A percentile compares a stretch with the other conserved stretches of the same genome.
Conservation (phyloP, 2,329 filamentous ascomycete genomes). For the Myriangium duriaei region DNA sequence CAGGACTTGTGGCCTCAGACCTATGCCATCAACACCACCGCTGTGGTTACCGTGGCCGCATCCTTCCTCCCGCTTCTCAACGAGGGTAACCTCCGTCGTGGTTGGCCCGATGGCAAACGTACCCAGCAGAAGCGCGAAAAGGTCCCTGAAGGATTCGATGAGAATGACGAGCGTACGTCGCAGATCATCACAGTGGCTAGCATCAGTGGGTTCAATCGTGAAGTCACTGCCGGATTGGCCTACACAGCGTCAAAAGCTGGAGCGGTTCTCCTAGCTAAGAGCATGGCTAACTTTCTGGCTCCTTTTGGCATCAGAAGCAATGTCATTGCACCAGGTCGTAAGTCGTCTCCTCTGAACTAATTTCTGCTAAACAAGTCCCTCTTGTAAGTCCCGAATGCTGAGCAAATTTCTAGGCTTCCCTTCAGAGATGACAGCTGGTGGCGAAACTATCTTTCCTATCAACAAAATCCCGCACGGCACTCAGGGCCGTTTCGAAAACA, state of each 20-base stretch:
- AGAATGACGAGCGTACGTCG: slow-evolving; percentile 27
- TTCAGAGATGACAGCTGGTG: slow-evolving; percentile 32
- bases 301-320: slow-evolving; percentile 36
- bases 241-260: slow-evolving; percentile 35
- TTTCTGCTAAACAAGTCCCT: background rate
- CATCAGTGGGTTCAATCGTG: slow-evolving; percentile 28
- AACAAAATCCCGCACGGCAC: slow-evolving; percentile 26
- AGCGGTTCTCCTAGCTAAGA: slow-evolving; percentile 34
- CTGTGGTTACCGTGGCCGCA: slow-evolving; percentile 32
- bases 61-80: slow-evolving; percentile 35
- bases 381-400: background rate
- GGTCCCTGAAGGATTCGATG: slow-evolving; percentile 16
- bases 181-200: slow-evolving; percentile 35
- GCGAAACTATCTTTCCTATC: slow-evolving; percentile 21
- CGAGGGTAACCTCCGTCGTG: slow-evolving; percentile 31
- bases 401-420: slow-evolving; percentile 21
- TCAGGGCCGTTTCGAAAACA: slow-evolving; percentile 29
- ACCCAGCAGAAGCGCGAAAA: slow-evolving; percentile 15
- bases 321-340: slow-evolving; percentile 32
- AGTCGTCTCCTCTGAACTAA: slow-evolving; percentile 11
- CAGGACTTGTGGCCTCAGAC: slow-evolving; percentile 24
- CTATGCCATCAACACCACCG: slow-evolving; percentile 33
- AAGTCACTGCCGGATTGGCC: slow-evolving; percentile 25
- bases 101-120: slow-evolving; percentile 25
- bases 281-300: slow-evolving; percentile 29